phyloP scores from a whole-genome alignment of 164 flowering plant species.

The Dillenia suffruticosa region DNA sequence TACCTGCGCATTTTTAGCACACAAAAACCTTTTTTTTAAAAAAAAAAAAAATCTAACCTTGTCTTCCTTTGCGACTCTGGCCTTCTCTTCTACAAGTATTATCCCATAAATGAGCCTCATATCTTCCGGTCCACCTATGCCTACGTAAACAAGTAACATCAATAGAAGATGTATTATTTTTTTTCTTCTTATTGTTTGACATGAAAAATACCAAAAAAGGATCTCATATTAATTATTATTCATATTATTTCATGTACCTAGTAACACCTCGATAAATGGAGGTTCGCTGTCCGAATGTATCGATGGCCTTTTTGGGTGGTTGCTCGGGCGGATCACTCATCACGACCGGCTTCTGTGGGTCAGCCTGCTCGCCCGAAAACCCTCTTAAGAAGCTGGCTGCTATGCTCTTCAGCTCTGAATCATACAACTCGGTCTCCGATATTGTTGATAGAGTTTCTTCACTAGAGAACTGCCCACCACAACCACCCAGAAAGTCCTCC shows the following conservation, averaged over 20 bases:
- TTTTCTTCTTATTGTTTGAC: too few relatives aligned
- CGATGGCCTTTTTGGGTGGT: conserved; percentile 43
- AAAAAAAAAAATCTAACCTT: conserved; percentile 37
- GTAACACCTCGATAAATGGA: conserved; percentile 84
- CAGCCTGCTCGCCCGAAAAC: conserved; percentile 14
- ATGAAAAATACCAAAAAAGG: too few relatives aligned
- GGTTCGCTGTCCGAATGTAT: conserved; percentile 79
- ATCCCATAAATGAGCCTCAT: conserved; percentile 92
- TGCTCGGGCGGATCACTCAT: conserved; percentile 16
- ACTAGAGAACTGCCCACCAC: conserved; percentile 13
- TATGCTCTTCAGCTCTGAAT: conserved; percentile 54
- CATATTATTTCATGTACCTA: conserved; percentile 22
- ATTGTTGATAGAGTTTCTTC: conserved; percentile 7
- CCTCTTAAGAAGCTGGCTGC: conserved; percentile 57
- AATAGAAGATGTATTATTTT: not conserved
- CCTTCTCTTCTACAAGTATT: conserved; percentile 91
- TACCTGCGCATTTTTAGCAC: conserved; percentile 10
- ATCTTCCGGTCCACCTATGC: conserved; percentile 89
- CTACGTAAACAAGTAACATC: conserved; percentile 19
- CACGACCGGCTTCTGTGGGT: conserved; percentile 19
- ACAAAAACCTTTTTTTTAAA: not conserved
- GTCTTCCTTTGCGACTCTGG: conserved; percentile 79
- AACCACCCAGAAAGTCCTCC: conserved; percentile 65
- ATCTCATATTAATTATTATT: not conserved
- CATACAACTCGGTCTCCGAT: conserved; percentile 25